A percentile compares a stretch with the other conserved stretches of the same genome.
Conservation (phyloP, 306 rosid species). For the Luffa acutangula region DNA sequence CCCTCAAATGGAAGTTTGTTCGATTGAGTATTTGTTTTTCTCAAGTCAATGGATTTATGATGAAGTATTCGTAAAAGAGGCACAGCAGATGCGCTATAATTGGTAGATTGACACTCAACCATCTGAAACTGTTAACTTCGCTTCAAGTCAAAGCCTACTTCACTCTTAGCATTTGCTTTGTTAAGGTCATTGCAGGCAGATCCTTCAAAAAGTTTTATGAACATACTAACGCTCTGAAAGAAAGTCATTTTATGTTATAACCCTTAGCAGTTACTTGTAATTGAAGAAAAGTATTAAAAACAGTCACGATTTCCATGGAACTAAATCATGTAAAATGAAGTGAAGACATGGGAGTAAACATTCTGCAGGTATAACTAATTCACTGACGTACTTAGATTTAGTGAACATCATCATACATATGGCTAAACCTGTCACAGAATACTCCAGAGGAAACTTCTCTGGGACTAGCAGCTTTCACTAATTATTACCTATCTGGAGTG, state of each 20-base stretch:
- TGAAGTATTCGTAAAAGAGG: background rate
- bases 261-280: background rate
- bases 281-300: background rate
- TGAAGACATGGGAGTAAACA: background rate
- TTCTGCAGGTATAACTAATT: background rate
- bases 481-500: slow-evolving; percentile 62
- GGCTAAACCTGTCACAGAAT: background rate
- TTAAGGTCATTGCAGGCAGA: background rate
- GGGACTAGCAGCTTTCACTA: background rate
- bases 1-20: background rate
- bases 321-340: background rate
- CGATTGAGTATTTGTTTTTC: background rate
- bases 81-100: background rate
- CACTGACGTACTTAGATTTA: background rate
- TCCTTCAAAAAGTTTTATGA: background rate
- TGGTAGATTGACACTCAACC: background rate
- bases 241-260: background rate
- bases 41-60: background rate
- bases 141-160: background rate
- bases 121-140: background rate
- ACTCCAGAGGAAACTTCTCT: background rate
- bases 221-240: background rate
- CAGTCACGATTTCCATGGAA: background rate
- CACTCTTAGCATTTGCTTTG: background rate
- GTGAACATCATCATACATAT: background rate